Evolutionary conservation across 169 alveolate species (phyloP), one percentile per base, ranked within the genome.

Genomic region (Plasmodium vivax): DNA sequence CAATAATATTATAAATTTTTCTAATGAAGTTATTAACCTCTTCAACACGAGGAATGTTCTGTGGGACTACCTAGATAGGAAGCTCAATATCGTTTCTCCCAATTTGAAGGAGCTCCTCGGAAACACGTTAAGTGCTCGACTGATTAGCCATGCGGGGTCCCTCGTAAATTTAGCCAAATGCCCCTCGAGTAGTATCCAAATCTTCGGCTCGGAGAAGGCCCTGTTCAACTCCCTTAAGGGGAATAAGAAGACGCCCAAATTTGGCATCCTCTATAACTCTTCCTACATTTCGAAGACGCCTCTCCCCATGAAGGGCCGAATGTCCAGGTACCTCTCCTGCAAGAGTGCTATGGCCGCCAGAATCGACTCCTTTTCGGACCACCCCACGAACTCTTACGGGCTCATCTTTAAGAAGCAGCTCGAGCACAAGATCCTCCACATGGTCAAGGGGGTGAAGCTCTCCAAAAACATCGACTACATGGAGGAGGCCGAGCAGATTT

Each of bases 261-360:
- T 98, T 95, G 99, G 99, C 3, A 96, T 99, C 10, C 96, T 99
- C 77, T 99, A 97, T 96, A 99, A 99, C 95, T 98, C 99, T 2
- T 96, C 99, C 54, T 98, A 98, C 96, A 99, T 99, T 79, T 99
- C 99, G 2, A 97, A 98, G 94, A 99, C 99, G 27, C 98, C 98
- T 38, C 96, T 96, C 74, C 98, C 98, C 95, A 97, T 98, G 96
- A 98, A 99, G 94, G 99, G 99, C 54, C 97, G 98, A 92, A 98
- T 99, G 91, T 98, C 99, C 30, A 96, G 99, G 83, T 99, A 98
- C 85, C 96, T 99, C 54, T 99, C 99, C 62, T 98, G 99, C 94
- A 99, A 99, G 94, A 98, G 99, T 88, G 99, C 99, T 10, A 97
- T 99, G 93, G 99, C 99, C 32, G 99, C 99, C 36, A 98, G 99